Evolutionary conservation across 2,329 filamentous ascomycete species (phyloP).

Genomic region (Nemania sp.): DNA sequence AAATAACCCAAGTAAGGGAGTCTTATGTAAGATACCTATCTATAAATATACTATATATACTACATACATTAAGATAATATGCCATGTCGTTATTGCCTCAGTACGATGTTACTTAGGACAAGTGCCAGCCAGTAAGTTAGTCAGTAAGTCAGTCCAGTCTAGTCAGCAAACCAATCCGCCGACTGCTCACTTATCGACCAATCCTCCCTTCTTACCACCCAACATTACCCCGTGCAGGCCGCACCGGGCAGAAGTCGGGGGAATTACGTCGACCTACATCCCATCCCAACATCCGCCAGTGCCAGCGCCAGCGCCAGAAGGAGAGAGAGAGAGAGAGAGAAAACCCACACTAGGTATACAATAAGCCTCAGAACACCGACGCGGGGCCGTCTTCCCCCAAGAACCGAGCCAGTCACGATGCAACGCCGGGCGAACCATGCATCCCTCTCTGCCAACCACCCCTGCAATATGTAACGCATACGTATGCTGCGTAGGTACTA

Average conservation of each 20-base stretch:
- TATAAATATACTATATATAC: too few relatives aligned
- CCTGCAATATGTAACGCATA: neutral
- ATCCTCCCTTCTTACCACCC: neutral
- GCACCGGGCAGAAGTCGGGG: neutral
- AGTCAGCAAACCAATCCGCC: neutral
- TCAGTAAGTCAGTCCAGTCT: neutral
- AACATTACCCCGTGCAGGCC: neutral
- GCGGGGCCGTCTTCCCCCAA: neutral
- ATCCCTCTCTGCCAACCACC: neutral
- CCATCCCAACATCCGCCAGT: neutral
- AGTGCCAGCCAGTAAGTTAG: neutral
- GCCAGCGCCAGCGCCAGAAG: too few relatives aligned
- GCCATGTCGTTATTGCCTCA: neutral
- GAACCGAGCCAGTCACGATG: slow-evolving; percentile 18
- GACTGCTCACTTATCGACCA: neutral
- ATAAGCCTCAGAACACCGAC: slow-evolving; percentile 9
- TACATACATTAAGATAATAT: too few relatives aligned
- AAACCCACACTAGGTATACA: neutral
- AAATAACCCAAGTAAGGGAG: too few relatives aligned
- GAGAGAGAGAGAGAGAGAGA: neutral
- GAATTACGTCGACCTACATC: slow-evolving; percentile 17
- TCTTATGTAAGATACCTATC: too few relatives aligned
- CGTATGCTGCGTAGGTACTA: neutral
- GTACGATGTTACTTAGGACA: neutral
- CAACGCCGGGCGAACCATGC: neutral